A percentile compares a stretch with the other conserved stretches of the same genome.
Evolutionary conservation across 73 alveolate species (phyloP).

Genomic region (Paramecium octaurelia): DNA sequence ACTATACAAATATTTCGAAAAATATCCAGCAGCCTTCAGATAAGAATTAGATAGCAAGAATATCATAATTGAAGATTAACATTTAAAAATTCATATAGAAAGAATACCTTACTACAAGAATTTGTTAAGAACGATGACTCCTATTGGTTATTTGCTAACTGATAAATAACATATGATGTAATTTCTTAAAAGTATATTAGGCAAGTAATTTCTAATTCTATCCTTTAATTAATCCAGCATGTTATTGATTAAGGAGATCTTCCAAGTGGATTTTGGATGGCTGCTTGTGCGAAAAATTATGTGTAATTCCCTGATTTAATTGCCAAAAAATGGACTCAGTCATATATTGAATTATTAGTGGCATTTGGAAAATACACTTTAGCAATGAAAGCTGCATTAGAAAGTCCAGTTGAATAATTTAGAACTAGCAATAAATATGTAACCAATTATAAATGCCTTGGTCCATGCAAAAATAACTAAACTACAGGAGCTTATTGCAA

Average conservation of each 20-base stretch:
- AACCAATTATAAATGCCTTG: neutral
- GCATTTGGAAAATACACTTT: neutral
- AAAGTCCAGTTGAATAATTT: neutral
- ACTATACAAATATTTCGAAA: slow-evolving; percentile 38
- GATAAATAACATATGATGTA: neutral
- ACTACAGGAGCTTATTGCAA: neutral
- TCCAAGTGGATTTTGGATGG: slow-evolving; percentile 45
- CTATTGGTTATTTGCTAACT: neutral
- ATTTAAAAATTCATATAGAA: neutral
- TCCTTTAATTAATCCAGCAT: neutral
- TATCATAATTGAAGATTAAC: neutral
- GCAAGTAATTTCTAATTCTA: neutral
- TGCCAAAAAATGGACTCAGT: slow-evolving; percentile 31
- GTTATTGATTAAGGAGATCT: slow-evolving; percentile 1
- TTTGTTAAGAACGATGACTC: neutral
- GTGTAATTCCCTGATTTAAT: neutral
- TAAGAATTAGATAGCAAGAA: slow-evolving; percentile 31
- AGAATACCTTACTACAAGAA: slow-evolving; percentile 45
- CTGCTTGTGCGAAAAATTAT: neutral
- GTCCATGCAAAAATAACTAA: neutral
- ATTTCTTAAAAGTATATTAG: neutral
- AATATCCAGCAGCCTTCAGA: slow-evolving; percentile 28
- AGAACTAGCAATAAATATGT: neutral
- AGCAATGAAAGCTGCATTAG: neutral
- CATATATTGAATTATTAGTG: slow-evolving; percentile 19